A percentile compares a stretch with the other conserved stretches of the same genome.
Conservation (phyloP, 495 filamentous ascomycete species). For the Podospora sp. region DNA sequence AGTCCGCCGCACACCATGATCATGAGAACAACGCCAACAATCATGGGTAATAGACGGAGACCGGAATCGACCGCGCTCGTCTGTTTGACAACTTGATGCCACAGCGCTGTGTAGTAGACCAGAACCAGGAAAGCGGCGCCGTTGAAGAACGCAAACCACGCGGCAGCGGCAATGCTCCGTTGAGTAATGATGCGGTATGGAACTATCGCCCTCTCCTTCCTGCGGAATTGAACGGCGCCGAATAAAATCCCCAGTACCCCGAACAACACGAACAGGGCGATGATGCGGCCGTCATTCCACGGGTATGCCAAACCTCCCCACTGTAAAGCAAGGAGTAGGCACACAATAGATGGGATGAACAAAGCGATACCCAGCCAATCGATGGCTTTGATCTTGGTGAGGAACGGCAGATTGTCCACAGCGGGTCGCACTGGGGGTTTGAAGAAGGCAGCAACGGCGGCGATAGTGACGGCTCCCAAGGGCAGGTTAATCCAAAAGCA, state of each 20-base stretch:
- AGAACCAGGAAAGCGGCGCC: slow-evolving; percentile 55
- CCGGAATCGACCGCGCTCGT: slow-evolving; percentile 62
- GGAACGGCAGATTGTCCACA: slow-evolving; percentile 15
- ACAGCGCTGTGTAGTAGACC: slow-evolving; percentile 52
- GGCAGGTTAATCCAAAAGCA: slow-evolving; percentile 54
- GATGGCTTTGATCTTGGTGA: slow-evolving; percentile 36
- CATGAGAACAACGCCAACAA: slow-evolving; percentile 58
- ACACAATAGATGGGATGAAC: slow-evolving; percentile 49
- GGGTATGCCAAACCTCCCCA: slow-evolving; percentile 61
- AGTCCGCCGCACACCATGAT: slow-evolving; percentile 53
- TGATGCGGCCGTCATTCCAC: slow-evolving; percentile 57
- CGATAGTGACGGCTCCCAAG: slow-evolving; percentile 31
- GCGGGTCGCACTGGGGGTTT: slow-evolving; percentile 40
- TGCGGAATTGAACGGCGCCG: slow-evolving; percentile 30
- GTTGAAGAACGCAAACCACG: slow-evolving; percentile 52
- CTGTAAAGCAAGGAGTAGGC: slow-evolving; percentile 59
- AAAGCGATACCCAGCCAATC: slow-evolving; percentile 47
- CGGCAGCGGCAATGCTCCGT: slow-evolving; percentile 57
- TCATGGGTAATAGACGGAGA: slow-evolving; percentile 64
- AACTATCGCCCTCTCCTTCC: slow-evolving; percentile 47
- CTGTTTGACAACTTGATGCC: slow-evolving; percentile 71
- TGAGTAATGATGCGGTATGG: slow-evolving; percentile 63
- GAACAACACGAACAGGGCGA: slow-evolving; percentile 45
- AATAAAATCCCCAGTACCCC: slow-evolving; percentile 51
- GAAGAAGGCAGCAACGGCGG: slow-evolving; percentile 40